Evolutionary conservation across 208 protist genomes (phyloP), one percentile per base, ranked within the genome.

Genomic region (Acanthamoeba lenticulata): DNA sequence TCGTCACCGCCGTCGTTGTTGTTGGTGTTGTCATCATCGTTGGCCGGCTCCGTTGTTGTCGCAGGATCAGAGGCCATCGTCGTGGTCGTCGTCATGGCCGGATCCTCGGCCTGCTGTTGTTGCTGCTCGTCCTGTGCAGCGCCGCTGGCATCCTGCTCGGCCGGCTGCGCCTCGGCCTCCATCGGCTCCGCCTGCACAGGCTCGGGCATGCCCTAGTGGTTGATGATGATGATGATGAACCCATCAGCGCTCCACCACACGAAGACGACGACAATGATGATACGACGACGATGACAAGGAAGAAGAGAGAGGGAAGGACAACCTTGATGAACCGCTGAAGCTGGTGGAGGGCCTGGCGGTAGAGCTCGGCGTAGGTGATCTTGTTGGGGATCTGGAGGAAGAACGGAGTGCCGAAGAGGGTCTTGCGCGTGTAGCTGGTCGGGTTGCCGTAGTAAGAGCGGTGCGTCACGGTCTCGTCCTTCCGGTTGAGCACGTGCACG

Each of bases 291-390:
- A 11, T 17, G 38, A 81, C 32, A 15, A 85, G 17, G 74, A 57
- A 24, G 69, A 79, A 38, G 36, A 15, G 6, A n/a, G 42, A 42
- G 24, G 62, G 65, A 34, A 40, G 17, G 1, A 2, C 3, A 0
- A 90, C 83, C 55, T 69, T 60, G 17, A 90, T 29, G 36, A 69
- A 90, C 11, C 83, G 44, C 52, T 40, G 52, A 11, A 90, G 44
- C 83, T 90, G 45, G 45, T 67, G 83, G 24, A 93, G 69, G n/a
- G 49, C 47, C 40, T 47, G 45, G 24, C 72, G 65, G 42, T 93
- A 93, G 60, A 93, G 52, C 1, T 93, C 90, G 44, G 44, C 49
- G 34, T 93, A 93, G 45, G 90, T 93, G 34, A 93, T 72, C 34
- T 79, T 79, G 29, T 60, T 57, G 32, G 52, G 90, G 62, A 93